phyloP scores from a whole-genome alignment of 495 filamentous ascomycete genomes.

The Tuber microsphaerosporum region DNA sequence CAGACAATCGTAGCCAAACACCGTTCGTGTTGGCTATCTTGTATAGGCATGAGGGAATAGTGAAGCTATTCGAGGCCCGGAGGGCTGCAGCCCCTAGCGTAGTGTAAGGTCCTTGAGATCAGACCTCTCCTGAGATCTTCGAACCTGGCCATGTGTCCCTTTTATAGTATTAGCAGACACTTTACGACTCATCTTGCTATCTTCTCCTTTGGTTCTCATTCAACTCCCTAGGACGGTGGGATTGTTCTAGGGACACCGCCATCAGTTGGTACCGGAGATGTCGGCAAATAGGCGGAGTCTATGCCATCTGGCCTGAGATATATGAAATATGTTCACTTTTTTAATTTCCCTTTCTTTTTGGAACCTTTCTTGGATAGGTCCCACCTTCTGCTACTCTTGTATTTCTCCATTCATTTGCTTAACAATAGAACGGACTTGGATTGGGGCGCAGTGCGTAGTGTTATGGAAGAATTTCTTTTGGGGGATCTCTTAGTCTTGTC shows the following conservation, averaged over 20 bases:
- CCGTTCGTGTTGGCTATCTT: neutral
- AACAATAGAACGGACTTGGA: too few relatives aligned
- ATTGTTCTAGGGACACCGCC: neutral
- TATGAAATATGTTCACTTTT: neutral
- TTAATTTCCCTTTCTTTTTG: neutral
- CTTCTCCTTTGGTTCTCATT: neutral
- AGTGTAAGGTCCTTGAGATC: neutral
- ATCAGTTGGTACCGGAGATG: neutral
- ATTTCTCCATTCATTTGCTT: too few relatives aligned
- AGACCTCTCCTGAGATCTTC: neutral
- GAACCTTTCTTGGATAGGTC: neutral
- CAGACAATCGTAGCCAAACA: neutral
- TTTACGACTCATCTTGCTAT: neutral
- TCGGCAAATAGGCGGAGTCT: neutral
- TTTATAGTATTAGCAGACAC: neutral
- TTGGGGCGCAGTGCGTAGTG: too few relatives aligned
- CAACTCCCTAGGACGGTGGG: neutral
- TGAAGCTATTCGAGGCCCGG: neutral
- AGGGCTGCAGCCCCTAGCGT: neutral
- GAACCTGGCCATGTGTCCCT: neutral
- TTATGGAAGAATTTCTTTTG: too few relatives aligned
- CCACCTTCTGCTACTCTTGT: too few relatives aligned
- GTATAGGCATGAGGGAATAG: neutral
- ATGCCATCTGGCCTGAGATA: neutral
- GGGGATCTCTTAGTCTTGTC: too few relatives aligned